Evolutionary conservation across 805 yeast genomes (phyloP), one percentile per base, ranked within the genome.

Genomic region (Yarrowia porcina): DNA sequence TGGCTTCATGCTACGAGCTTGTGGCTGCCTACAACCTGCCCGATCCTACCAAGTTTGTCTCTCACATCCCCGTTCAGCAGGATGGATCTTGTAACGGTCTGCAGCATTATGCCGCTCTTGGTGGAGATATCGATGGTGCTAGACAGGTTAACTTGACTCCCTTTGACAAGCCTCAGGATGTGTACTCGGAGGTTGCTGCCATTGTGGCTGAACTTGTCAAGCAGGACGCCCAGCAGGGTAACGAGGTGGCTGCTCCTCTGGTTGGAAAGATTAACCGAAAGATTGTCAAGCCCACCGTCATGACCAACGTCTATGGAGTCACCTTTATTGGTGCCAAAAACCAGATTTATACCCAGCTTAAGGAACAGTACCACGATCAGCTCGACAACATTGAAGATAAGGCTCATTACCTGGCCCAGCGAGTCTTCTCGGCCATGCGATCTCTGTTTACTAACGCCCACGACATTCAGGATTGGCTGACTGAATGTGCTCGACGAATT

Each of bases 231-330:
- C 61, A 59, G 3, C 56, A 62, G 7, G 73, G 73, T 11, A 25
- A 60, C 38, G 67, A 59, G 5, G 66, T 69, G 27, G 80, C 81
- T 4, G 50, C 70, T n/a, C 72, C 76, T 33, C 75, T 88, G 41
- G 77, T 81, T 63, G 88, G 86, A 59, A 81, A 84, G 65, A 82
- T 93, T 64, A 82, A 86, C 18, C 82, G 99, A 69, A 93, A 93
- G 72, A 87, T 94, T 49, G 97, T 94, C 36, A 93, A 93, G 72
- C 99, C 93, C 73, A 90, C 99, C 0, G 98, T 93, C 25, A 93
- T 93, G 99, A 93, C 99, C 0, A 92, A 91, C 70, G 99, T 93
- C 36, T 93, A 93, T 72, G 99, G 99, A 69, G 99, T 93, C 12
- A 93, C 99, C 0, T 90, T 83, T 71, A 82, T 90, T 66, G 99